Evolutionary conservation across 2,329 filamentous ascomycete species (phyloP).

Genomic region (Pseudofabraea citricarpa): DNA sequence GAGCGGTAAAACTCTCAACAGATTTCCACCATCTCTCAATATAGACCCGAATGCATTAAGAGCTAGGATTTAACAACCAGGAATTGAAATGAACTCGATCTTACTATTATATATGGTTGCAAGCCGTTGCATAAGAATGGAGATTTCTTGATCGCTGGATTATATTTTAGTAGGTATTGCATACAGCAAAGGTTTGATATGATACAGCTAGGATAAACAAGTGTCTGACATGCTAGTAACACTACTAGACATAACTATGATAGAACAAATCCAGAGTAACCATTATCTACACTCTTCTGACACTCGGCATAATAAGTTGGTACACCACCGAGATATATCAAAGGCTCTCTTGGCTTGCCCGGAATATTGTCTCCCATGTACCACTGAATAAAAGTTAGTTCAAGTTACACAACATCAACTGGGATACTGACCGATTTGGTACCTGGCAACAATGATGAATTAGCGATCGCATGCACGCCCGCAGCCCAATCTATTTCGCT

Average conservation of each 20-base stretch:
- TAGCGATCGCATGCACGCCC: conserved; percentile 39
- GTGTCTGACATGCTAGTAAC: too few relatives aligned
- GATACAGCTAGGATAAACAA: too few relatives aligned
- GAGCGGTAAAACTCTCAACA: too few relatives aligned
- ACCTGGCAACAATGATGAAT: conserved; percentile 43
- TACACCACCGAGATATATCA: conserved; percentile 38
- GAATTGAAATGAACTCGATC: too few relatives aligned
- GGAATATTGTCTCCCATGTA: conserved; percentile 54
- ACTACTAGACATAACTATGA: not conserved
- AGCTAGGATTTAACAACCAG: too few relatives aligned
- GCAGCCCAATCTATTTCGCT: conserved; percentile 45
- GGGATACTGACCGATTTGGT: conserved; percentile 35
- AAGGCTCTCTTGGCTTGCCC: conserved; percentile 46
- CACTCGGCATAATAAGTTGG: conserved; percentile 6
- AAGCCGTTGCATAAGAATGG: too few relatives aligned
- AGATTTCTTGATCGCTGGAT: too few relatives aligned
- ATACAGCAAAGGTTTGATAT: too few relatives aligned
- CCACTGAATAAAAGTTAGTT: not conserved
- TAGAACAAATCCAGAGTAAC: conserved; percentile 1
- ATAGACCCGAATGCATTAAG: too few relatives aligned
- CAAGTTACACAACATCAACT: not conserved
- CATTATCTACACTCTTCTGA: not conserved
- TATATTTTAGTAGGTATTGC: too few relatives aligned
- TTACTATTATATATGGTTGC: too few relatives aligned
- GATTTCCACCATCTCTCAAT: too few relatives aligned